phyloP scores from a whole-genome alignment of 441 rosid species.

The Omphalea diandra region DNA sequence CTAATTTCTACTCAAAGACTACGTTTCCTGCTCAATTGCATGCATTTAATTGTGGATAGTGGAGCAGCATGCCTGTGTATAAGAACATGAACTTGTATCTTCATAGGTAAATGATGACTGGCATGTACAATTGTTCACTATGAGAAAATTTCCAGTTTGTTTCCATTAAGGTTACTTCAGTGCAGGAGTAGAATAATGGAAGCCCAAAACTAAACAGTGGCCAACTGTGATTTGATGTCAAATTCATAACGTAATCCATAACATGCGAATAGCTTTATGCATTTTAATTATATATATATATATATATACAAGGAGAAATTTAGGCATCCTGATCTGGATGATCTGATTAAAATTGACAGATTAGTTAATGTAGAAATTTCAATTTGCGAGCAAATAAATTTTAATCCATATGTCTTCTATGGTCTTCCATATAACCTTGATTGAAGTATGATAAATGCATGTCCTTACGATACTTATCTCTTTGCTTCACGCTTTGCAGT shows the following conservation, averaged over 20 bases:
- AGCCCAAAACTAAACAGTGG: not conserved
- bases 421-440: not conserved
- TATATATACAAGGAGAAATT: not conserved
- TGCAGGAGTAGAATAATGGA: not conserved
- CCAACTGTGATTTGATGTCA: not conserved
- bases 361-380: not conserved
- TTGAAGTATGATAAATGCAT: not conserved
- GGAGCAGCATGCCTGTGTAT: not conserved
- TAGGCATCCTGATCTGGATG: not conserved
- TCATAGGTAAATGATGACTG: no score
- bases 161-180: not conserved
- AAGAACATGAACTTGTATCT: no score
- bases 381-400: not conserved
- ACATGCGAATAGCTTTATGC: not conserved
- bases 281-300: no score
- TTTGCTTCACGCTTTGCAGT: conserved; percentile 41
- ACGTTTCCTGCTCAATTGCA: not conserved
- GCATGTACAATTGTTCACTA: not conserved
- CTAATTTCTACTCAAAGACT: not conserved
- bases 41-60: not conserved
- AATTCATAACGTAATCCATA: not conserved
- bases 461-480: not conserved
- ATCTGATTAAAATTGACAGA: not conserved
- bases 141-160: not conserved
- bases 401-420: not conserved